phyloP scores from a whole-genome alignment of 768 basidiomycete species.

The Pleurotus sapidus region DNA sequence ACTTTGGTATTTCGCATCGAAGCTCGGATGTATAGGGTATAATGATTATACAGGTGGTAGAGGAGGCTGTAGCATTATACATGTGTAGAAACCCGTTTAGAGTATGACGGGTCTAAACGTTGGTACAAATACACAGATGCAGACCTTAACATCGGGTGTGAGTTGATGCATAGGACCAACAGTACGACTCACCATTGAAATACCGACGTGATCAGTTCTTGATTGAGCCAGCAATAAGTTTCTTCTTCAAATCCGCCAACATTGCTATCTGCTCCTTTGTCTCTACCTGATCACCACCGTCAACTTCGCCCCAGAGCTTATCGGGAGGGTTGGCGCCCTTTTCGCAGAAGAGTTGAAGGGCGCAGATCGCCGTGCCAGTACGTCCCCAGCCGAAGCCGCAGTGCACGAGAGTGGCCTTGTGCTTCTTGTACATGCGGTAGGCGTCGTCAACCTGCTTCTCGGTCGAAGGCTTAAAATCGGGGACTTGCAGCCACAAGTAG shows the following conservation, averaged over 20 bases:
- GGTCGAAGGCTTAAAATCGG: constrained; percentile 11
- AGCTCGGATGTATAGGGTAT: too few species aligned
- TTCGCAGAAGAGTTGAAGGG: background rate
- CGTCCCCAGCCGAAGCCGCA: background rate
- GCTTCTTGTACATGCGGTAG: background rate
- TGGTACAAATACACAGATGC: too few species aligned
- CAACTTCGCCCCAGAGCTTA: background rate
- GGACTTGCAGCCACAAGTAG: constrained; percentile 16
- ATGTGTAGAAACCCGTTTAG: too few species aligned
- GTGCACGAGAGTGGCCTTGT: constrained; percentile 1
- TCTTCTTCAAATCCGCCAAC: background rate
- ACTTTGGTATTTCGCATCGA: too few species aligned
- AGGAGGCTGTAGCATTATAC: too few species aligned
- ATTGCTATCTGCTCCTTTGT: background rate
- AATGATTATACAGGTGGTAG: too few species aligned
- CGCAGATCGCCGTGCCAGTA: background rate
- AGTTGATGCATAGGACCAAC: too few species aligned
- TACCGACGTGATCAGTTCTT: background rate
- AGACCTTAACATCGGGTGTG: too few species aligned
- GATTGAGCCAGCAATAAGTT: background rate
- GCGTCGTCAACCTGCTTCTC: background rate
- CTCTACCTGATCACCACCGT: background rate
- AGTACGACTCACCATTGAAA: background rate
- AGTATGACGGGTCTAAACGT: too few species aligned
- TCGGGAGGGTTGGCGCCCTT: background rate